Base-by-base conservation (phyloP, 2,329 filamentous ascomycete species). In the Botrytis deweyae region DNA sequence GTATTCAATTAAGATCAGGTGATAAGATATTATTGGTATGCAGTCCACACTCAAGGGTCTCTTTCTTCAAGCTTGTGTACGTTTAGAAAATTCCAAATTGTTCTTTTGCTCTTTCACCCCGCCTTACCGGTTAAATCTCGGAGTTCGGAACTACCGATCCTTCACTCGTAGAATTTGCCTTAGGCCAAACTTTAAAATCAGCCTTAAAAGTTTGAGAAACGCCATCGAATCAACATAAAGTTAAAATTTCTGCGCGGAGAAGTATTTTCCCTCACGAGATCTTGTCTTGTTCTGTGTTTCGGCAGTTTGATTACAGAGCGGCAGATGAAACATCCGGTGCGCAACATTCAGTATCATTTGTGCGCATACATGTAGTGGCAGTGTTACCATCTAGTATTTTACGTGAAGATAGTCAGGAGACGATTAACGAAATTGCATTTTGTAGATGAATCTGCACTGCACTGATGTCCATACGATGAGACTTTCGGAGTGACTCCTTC, bases 51-150 rank as follows among this genome's bases (percentile, higher is more conserved):
- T 69, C 52, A 42, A 58, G 64, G 65, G 49, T 55, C 52, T 38
- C 36, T 55, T 58, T 58, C 46, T 58, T 58, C 66, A 33, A 58
- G 16, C 49, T 58, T 58, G 65, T 38, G 49, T 68, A 42, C 66
- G 33, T 42, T 55, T 42, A 58, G 49, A 55, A 68, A 58, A 42
- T 42, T 58, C 25, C 49, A 69, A 58, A 42, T 59, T 42, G 66
- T 69, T 58, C 66, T 68, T 46, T 29, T n/a, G 25, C 25, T n/a
- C 22, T 55, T 44, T 40, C 46, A 42, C 66, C 66, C 66, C 66
- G 66, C 66, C 66, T 58, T 59, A 44, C 10, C 49, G 66, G 66
- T 44, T 58, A 69, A 69, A 42, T 44, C 33, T 58, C 66, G 66
- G 66, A 12, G 1, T 9, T 20, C 10, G 49, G n/a, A 18, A 9